Evolutionary conservation across 208 protist genomes (phyloP), one percentile per base, ranked within the genome.

Genomic region (Wallacemonas sp.): DNA sequence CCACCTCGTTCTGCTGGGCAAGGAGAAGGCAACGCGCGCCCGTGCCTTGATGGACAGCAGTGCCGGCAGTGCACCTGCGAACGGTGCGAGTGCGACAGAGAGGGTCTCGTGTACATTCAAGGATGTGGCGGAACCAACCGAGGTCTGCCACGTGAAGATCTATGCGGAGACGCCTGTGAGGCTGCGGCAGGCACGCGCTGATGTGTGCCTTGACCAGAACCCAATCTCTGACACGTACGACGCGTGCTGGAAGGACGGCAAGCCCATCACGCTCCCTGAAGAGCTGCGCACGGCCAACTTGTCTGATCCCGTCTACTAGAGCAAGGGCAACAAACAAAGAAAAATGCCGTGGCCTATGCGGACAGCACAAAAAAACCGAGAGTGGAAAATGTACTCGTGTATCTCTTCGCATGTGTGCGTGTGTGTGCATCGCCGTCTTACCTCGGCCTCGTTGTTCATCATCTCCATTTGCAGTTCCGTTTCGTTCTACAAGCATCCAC

Each of bases 181-280:
- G 2, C 52, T 81, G 30, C 63, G 66, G 27, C 39, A 60, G 2
- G 61, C 48, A 2, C 72, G 83, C 33, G 81, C 81, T 16, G 76
- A 91, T 38, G 68, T 87, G 23, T 72, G 68, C 32, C 48, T 91
- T 16, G 71, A 87, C 54, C 85, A 87, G 36, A 70, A 83, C 66
- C 85, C 85, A 43, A 91, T 91, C 56, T 61, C 41, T 2, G 85
- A 91, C 39, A 71, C 63, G 0, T 91, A 91, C 60, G 71, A 67
- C 14, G 61, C 62, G 2, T 83, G 72, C 74, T 78, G 65, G 72
- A 49, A 58, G 21, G 68, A 78, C n/a, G 80, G 78, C 29, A 32
- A 74, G 43, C 52, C 34, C 23, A 61, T 82, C 12, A 47, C 70
- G 63, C 66, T 90, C 26, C 26, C 70, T 2, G 74, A 41, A 63